Percentiles rank a stretch among this genome's conserved stretches.
Evolutionary conservation across 306 rosid species (phyloP).

Genomic region (Sechiopsis laciniata): DNA sequence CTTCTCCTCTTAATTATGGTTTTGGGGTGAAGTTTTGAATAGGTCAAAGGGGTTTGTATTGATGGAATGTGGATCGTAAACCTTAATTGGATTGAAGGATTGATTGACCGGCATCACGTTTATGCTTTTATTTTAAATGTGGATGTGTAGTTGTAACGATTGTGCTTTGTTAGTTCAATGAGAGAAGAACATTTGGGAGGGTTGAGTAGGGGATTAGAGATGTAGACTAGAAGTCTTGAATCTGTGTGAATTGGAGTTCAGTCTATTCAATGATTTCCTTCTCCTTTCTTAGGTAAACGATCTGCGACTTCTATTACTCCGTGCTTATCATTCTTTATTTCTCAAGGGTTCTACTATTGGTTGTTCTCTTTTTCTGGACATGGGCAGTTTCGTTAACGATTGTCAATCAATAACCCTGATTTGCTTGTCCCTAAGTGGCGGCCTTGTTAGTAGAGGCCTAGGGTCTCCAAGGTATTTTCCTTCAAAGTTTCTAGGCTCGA

Average conservation of each 20-base stretch:
- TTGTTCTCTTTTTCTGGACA: not conserved
- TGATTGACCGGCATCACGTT: too few relatives aligned
- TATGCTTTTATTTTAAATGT: not conserved
- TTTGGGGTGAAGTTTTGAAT: too few relatives aligned
- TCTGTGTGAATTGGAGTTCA: too few relatives aligned
- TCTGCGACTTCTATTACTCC: too few relatives aligned
- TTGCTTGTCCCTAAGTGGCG: not conserved
- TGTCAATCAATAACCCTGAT: not conserved
- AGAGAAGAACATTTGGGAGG: not conserved
- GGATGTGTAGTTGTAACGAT: not conserved
- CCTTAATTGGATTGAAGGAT: not conserved
- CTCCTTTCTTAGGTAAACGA: too few relatives aligned
- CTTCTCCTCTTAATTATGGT: too few relatives aligned
- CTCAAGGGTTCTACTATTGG: not conserved
- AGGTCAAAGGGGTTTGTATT: too few relatives aligned
- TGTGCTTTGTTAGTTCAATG: not conserved
- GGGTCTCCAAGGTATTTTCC: too few relatives aligned
- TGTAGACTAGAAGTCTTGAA: too few relatives aligned
- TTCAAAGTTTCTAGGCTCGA: too few relatives aligned
- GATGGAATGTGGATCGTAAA: not conserved
- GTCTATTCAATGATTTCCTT: too few relatives aligned
- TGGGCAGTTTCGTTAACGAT: not conserved
- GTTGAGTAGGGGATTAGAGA: not conserved
- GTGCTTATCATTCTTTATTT: not conserved
- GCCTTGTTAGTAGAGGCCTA: too few relatives aligned